Evolutionary conservation across 805 yeast species (phyloP), one percentile per base, ranked within the genome.

Genomic region (Kazachstania africana): DNA sequence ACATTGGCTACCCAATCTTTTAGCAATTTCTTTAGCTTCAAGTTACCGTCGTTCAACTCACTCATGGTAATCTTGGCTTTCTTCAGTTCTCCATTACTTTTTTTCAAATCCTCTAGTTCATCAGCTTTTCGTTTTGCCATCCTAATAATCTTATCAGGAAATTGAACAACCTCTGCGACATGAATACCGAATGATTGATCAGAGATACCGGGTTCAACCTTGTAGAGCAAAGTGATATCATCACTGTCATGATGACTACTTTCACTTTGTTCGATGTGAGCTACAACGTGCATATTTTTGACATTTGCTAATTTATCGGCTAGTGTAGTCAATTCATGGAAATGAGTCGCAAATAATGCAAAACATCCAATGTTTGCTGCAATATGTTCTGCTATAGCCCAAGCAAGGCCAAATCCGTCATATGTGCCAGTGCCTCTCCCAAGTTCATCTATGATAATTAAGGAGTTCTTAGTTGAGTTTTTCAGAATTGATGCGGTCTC

Each of bases 161-260:
- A 91, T 43, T 82, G 79, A 13, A 88, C 97, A 19, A 88, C 75
- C 57, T 91, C 96, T 0, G 97, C 97, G 28, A 91, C 98, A 53
- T 91, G 94, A 29, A 91, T 87, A 57, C 98, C 98, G 60, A 91
- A 91, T 0, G 96, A 85, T 55, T 87, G 91, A 55, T 84, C 95
- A 2, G 94, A 78, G 31, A 87, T 74, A n/a, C 98, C 98, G 1
- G 83, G 81, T 43, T 84, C 95, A n/a, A 91, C 97, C 48, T 78
- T 81, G 59, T 91, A 91, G 43, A 91, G 62, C 35, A 91, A 64
- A 0, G 97, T 85, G 42, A 91, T 83, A 42, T 84, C 94, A 21
- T 69, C 68, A 27, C 64, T 59, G 9, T 53, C 42, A 32, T 48
- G 38, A 31, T 51, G 40, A 28, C 43, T 45, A 5, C 42, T 36